phyloP scores from a whole-genome alignment of 1,284 basidiomycete species.

The Takashimella tepidaria region DNA sequence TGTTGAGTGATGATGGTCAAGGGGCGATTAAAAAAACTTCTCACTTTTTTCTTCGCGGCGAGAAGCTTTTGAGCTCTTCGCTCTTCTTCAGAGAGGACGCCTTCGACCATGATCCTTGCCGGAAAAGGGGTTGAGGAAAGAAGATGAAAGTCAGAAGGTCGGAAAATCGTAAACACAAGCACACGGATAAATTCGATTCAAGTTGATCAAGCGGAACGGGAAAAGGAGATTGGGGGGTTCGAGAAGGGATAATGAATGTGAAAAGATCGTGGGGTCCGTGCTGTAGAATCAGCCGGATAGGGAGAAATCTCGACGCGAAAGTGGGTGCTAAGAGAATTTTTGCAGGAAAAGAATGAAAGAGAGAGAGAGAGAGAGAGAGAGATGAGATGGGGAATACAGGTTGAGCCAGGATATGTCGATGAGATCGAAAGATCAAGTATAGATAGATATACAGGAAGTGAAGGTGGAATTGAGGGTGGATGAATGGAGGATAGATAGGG shows the following conservation, averaged over 20 bases:
- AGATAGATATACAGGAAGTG: no score
- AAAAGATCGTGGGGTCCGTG: background rate
- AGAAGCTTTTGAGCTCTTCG: constrained; percentile 31
- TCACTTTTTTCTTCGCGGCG: constrained; percentile 38
- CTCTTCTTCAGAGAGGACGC: background rate
- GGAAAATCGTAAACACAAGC: background rate
- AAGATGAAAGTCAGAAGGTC: background rate
- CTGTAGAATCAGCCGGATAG: background rate
- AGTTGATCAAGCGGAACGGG: background rate
- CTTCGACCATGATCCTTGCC: background rate
- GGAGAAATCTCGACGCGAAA: no score
- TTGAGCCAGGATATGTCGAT: no score
- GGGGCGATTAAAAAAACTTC: no score
- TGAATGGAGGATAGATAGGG: no score
- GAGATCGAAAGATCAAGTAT: no score
- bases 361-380: background rate
- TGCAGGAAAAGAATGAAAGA: no score
- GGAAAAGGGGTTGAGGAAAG: background rate
- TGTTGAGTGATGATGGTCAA: background rate
- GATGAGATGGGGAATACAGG: background rate
- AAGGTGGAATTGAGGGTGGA: no score
- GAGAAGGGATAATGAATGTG: no score
- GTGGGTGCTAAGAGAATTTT: no score
- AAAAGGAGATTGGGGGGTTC: background rate
- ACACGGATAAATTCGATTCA: background rate